Conservation (phyloP, 345 rosid genomes). For the Salix koriyanagi region DNA sequence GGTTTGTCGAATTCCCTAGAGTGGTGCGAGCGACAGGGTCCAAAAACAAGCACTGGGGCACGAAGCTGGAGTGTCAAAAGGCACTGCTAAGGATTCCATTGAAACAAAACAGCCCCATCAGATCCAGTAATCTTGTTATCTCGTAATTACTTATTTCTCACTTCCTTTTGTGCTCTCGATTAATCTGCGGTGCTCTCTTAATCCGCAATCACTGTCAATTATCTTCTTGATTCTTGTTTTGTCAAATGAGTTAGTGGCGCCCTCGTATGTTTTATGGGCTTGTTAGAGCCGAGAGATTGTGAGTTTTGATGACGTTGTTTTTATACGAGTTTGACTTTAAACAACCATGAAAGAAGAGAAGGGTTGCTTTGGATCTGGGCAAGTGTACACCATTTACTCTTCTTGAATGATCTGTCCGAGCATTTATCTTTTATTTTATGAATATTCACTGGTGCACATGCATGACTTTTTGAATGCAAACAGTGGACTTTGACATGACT, state of each 20-base stretch:
- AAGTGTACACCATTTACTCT: neutral
- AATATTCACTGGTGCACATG: conserved; percentile 11
- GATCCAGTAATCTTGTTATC: conserved; percentile 37
- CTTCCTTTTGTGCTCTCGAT: neutral
- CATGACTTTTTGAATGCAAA: conserved; percentile 4
- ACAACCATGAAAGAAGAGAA: neutral
- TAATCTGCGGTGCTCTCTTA: neutral
- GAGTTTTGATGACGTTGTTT: neutral
- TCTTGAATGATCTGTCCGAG: neutral
- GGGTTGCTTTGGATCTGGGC: conserved; percentile 18
- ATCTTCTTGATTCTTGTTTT: conserved; percentile 12
- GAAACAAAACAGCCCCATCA: conserved; percentile 51
- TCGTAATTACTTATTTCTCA: conserved; percentile 13
- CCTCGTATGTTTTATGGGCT: neutral
- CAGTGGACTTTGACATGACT: neutral
- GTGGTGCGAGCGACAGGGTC: conserved; percentile 66
- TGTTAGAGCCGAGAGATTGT: conserved; percentile 1
- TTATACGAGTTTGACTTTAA: neutral
- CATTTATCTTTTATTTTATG: neutral
- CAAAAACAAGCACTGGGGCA: conserved; percentile 67
- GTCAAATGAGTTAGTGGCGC: conserved; percentile 1
- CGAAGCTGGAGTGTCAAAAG: conserved; percentile 73
- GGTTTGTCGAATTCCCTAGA: conserved; percentile 78
- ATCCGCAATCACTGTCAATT: neutral
- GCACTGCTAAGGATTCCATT: conserved; percentile 73